phyloP scores from a whole-genome alignment of 768 basidiomycete genomes.

The Lentinus tigrinus region DNA sequence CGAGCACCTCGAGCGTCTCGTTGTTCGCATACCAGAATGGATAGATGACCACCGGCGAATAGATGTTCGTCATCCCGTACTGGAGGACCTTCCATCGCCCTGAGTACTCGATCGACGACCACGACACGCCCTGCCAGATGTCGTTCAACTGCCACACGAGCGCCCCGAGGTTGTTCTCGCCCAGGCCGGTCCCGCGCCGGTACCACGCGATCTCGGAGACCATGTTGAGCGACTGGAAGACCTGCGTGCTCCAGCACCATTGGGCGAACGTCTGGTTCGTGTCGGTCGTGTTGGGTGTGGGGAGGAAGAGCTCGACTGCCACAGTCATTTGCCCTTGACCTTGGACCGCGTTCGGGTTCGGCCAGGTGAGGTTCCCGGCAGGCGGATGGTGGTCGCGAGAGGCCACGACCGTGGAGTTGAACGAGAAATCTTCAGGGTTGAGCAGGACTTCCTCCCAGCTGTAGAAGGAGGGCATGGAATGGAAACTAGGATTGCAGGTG shows the following conservation, averaged over 20 bases:
- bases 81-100: conserved; percentile 62
- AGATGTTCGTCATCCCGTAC: conserved; percentile 46
- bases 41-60: conserved; percentile 48
- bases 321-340: conserved; percentile 54
- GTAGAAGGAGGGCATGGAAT: conserved; percentile 64
- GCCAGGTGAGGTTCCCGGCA: conserved; percentile 49
- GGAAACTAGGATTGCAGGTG: conserved; percentile 42
- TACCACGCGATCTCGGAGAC: conserved; percentile 61
- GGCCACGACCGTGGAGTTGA: conserved; percentile 56
- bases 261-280: conserved; percentile 59
- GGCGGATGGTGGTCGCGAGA: conserved; percentile 59
- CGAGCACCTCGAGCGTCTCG: conserved; percentile 46
- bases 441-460: conserved; percentile 57
- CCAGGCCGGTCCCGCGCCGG: conserved; percentile 54
- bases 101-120: conserved; percentile 55
- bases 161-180: conserved; percentile 58
- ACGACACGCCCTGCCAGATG: conserved; percentile 59
- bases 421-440: conserved; percentile 50
- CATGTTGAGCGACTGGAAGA: conserved; percentile 61
- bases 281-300: conserved; percentile 46
- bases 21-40: conserved; percentile 56
- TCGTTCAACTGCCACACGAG: conserved; percentile 62
- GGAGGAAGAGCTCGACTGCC: conserved; percentile 55
- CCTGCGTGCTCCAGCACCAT: conserved; percentile 62
- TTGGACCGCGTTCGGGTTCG: conserved; percentile 52